A percentile compares a stretch with the other conserved stretches of the same genome.
Evolutionary conservation across 1,284 basidiomycete species (phyloP).

Genomic region (Apiotrichum domesticum): DNA sequence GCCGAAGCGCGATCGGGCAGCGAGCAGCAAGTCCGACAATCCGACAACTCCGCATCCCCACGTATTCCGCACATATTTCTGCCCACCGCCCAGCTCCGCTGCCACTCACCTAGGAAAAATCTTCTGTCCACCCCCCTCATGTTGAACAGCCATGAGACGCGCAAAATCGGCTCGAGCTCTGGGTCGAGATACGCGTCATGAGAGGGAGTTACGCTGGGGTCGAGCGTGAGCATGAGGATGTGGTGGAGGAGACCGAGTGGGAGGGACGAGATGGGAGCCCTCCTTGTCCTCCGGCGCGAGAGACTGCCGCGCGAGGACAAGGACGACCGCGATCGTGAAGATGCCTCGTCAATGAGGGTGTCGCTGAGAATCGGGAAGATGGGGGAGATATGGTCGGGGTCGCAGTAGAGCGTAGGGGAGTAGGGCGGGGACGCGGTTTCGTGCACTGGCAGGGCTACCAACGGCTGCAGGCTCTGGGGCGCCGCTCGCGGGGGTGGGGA

Average conservation of each 20-base stretch:
- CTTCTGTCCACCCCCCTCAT: constrained; percentile 31
- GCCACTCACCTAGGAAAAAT: constrained; percentile 33
- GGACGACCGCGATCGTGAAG: neutral
- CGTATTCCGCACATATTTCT: too few relatives aligned
- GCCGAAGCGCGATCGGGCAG: too few relatives aligned
- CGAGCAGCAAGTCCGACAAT: too few relatives aligned
- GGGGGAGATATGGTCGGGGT: neutral
- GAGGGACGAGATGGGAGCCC: constrained; percentile 8
- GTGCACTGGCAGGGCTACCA: neutral
- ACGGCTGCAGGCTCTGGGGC: too few relatives aligned
- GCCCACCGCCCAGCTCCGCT: too few relatives aligned
- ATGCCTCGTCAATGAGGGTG: too few relatives aligned
- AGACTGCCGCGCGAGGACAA: neutral
- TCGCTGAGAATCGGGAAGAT: neutral
- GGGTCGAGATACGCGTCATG: constrained; percentile 20
- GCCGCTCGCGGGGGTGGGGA: too few relatives aligned
- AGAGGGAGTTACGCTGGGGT: constrained; percentile 27
- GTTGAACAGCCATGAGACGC: constrained; percentile 28
- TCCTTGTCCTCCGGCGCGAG: neutral
- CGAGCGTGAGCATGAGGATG: constrained; percentile 31
- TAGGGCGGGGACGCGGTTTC: neutral
- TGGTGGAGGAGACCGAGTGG: constrained; percentile 32
- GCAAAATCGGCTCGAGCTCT: constrained; percentile 31
- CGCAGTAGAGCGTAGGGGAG: neutral
- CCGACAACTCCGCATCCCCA: too few relatives aligned